These are phyloP conservation scores for Paraphaeosphaeria sporulosa DNA, from an alignment of 2,329 filamentous ascomycete species.

Conservation along the genomic window DNA sequence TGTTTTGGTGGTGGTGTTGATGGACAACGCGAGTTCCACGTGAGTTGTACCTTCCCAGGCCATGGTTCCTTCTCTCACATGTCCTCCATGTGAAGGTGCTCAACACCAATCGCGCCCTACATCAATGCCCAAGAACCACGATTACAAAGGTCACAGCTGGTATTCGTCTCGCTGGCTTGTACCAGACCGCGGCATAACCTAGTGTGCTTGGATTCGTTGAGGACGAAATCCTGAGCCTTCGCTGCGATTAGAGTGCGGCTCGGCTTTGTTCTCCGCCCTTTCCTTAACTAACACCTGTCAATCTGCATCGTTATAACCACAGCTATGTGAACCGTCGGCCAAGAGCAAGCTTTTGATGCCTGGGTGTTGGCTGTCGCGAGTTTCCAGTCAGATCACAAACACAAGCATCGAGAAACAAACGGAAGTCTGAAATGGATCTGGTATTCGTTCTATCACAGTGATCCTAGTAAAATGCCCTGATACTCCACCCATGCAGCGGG, in stretches of 20 bases:
- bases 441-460: slow-evolving; percentile 22
- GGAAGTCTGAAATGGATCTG: slow-evolving; percentile 1
- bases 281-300: not conserved
- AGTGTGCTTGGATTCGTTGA: not conserved
- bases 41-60: not conserved
- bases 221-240: not conserved
- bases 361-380: too few relatives aligned
- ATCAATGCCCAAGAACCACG: not conserved
- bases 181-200: not conserved
- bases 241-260: not conserved
- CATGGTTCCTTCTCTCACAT: not conserved
- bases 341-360: too few relatives aligned
- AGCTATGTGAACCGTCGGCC: too few relatives aligned
- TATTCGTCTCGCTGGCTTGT: not conserved
- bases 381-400: not conserved
- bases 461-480: slow-evolving; percentile 10
- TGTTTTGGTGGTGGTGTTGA: not conserved
- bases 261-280: not conserved
- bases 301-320: not conserved
- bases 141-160: not conserved
- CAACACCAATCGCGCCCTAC: not conserved
- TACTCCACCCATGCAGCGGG: slow-evolving; percentile 34
- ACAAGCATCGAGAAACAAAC: not conserved
- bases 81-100: not conserved
- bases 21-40: not conserved